These are phyloP conservation scores for Phaeoacremonium minimum DNA, from an alignment of 2,329 filamentous ascomycete genomes.

Conservation along the genomic window DNA sequence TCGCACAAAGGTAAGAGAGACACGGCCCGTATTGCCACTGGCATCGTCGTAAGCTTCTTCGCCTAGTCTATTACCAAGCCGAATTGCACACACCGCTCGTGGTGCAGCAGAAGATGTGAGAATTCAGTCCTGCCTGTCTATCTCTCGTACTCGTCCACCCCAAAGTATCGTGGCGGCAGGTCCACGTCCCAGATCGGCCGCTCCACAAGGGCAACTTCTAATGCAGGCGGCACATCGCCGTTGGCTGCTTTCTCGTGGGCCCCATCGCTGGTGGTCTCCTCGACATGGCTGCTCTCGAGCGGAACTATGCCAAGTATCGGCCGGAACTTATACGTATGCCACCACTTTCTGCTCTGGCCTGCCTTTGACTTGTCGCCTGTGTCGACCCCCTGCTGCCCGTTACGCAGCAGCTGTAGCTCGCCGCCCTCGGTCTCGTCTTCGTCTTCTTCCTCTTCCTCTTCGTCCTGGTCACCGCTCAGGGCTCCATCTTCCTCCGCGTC, in stretches of 20 bases:
- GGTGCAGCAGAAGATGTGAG: too few relatives aligned
- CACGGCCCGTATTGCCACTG: too few relatives aligned
- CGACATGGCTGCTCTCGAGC: conserved; percentile 19
- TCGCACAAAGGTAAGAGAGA: too few relatives aligned
- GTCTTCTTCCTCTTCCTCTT: conserved; percentile 33
- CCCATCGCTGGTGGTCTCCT: conserved; percentile 5
- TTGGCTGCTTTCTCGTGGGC: conserved; percentile 8
- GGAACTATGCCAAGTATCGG: conserved; percentile 76
- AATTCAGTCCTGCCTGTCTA: too few relatives aligned
- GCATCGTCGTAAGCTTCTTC: too few relatives aligned
- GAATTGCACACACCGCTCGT: too few relatives aligned
- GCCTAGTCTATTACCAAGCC: too few relatives aligned
- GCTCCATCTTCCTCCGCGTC: conserved; percentile 20
- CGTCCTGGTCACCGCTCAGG: conserved; percentile 28
- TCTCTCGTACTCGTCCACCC: conserved; percentile 48
- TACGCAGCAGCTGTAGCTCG: conserved; percentile 22
- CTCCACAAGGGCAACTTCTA: conserved; percentile 87
- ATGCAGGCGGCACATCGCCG: conserved; percentile 17
- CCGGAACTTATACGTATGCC: conserved; percentile 89
- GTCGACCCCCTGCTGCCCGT: conserved; percentile 29
- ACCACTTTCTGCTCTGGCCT: conserved; percentile 40
- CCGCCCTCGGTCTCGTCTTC: conserved; percentile 25
- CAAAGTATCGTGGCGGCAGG: conserved; percentile 66
- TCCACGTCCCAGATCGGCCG: conserved; percentile 80
- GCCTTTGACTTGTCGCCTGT: conserved; percentile 17